Percentiles rank a stretch among this genome's conserved stretches.
phyloP scores from a whole-genome alignment of 805 yeast genomes.

The Kregervanrija delftensis region DNA sequence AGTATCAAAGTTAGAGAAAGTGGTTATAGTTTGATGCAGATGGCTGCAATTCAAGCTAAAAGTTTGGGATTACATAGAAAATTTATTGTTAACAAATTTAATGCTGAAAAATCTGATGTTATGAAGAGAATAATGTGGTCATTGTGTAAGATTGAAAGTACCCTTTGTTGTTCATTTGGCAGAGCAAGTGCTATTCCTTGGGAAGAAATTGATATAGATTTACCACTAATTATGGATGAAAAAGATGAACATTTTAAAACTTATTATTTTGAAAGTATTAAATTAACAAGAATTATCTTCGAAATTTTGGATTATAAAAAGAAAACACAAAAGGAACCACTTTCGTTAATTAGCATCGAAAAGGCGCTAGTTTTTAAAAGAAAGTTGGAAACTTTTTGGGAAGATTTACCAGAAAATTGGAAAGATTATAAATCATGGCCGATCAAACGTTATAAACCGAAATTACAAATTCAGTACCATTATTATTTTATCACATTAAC shows the following conservation, averaged over 20 bases:
- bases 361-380: conserved; percentile 32
- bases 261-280: conserved; percentile 29
- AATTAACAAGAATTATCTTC: conserved; percentile 31
- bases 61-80: conserved; percentile 42
- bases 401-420: conserved; percentile 27
- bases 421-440: conserved; percentile 27
- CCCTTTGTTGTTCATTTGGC: conserved; percentile 38
- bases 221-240: conserved; percentile 27
- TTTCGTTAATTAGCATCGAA: conserved; percentile 34
- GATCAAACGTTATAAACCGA: conserved; percentile 33
- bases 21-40: conserved; percentile 39
- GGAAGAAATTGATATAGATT: conserved; percentile 37
- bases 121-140: conserved; percentile 40
- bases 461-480: conserved; percentile 34
- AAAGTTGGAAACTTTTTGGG: conserved; percentile 29
- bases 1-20: conserved; percentile 40
- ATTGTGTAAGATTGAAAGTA: conserved; percentile 33
- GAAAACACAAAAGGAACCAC: conserved; percentile 30
- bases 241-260: conserved; percentile 25
- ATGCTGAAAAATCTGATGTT: conserved; percentile 30
- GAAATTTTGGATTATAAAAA: conserved; percentile 35
- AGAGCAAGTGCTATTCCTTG: conserved; percentile 38
- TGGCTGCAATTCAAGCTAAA: conserved; percentile 41
- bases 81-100: conserved; percentile 29
- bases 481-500: conserved; percentile 35